phyloP scores from a whole-genome alignment of 2,329 filamentous ascomycete species.

The Colletotrichum abscissum region DNA sequence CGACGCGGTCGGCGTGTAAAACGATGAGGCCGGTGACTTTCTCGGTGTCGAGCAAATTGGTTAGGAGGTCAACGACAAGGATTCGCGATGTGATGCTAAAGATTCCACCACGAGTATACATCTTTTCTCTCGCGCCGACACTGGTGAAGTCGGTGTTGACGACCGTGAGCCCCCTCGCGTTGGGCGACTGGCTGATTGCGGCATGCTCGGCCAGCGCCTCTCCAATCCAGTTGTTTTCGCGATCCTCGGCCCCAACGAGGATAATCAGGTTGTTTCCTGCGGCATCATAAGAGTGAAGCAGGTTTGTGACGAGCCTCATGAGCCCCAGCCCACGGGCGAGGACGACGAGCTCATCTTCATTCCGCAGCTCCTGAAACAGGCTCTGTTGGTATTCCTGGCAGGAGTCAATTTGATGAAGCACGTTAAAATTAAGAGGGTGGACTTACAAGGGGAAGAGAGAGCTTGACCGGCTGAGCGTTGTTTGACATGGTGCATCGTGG shows the following conservation, averaged over 20 bases:
- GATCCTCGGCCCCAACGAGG: constrained; percentile 88
- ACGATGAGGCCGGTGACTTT: constrained; percentile 89
- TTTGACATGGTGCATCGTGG: constrained; percentile 43
- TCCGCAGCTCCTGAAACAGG: constrained; percentile 89
- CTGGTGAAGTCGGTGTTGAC: constrained; percentile 96
- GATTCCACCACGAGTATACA: constrained; percentile 90
- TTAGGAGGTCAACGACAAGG: constrained; percentile 91
- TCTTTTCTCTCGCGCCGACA: constrained; percentile 87
- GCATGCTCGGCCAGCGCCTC: constrained; percentile 96
- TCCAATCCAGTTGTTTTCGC: constrained; percentile 96
- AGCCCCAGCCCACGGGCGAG: constrained; percentile 93
- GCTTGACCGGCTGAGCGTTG: constrained; percentile 78
- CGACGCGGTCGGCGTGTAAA: constrained; percentile 87
- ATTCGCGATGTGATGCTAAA: constrained; percentile 98
- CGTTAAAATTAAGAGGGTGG: not conserved
- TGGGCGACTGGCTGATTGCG: constrained; percentile 84
- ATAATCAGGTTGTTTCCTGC: constrained; percentile 93
- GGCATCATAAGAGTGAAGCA: constrained; percentile 96
- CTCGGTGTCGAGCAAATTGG: constrained; percentile 82
- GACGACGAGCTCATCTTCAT: constrained; percentile 93
- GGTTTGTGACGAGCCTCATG: constrained; percentile 91
- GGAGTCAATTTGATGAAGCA: constrained; percentile 33
- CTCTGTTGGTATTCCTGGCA: constrained; percentile 88
- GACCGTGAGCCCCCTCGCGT: constrained; percentile 85
- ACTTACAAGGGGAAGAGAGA: constrained; percentile 79